Percentiles rank a stretch among this genome's conserved stretches.
phyloP scores from a whole-genome alignment of 2,329 filamentous ascomycete genomes.

The Calonectria honghensis region DNA sequence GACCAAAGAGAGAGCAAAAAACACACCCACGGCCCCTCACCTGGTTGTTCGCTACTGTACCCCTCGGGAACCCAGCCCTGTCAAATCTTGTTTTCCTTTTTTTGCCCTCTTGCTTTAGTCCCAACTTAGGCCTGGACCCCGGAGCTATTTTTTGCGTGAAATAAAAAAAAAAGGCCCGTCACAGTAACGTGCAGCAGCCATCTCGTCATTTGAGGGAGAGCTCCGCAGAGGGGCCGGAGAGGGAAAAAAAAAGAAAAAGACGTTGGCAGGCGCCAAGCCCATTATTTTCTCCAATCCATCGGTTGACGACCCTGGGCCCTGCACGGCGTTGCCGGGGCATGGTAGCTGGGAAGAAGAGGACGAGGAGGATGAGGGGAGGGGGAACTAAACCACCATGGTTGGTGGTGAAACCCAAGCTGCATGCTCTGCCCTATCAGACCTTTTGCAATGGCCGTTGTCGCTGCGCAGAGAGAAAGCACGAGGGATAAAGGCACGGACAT shows the following conservation, averaged over 20 bases:
- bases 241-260: constrained; percentile 6
- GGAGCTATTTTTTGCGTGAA: constrained; percentile 35
- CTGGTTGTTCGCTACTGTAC: constrained; percentile 5
- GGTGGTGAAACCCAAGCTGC: constrained; percentile 13
- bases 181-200: constrained; percentile 31
- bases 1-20: no score
- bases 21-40: neutral
- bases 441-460: constrained; percentile 15
- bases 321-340: constrained; percentile 20
- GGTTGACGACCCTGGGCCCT: constrained; percentile 22
- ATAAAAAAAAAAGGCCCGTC: constrained; percentile 29
- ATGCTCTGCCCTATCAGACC: constrained; percentile 26
- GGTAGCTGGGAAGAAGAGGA: neutral
- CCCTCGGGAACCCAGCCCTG: constrained; percentile 13
- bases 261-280: constrained; percentile 26
- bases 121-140: constrained; percentile 31
- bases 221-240: constrained; percentile 28
- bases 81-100: constrained; percentile 26
- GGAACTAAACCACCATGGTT: neutral
- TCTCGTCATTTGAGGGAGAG: constrained; percentile 21
- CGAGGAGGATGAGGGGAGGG: neutral
- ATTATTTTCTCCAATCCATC: neutral
- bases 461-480: neutral
- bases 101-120: constrained; percentile 14
- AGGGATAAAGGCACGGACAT: constrained; percentile 1